Percentiles rank a stretch among this genome's conserved stretches.
phyloP scores from a whole-genome alignment of 768 basidiomycete species.

The Boletus bicolor region DNA sequence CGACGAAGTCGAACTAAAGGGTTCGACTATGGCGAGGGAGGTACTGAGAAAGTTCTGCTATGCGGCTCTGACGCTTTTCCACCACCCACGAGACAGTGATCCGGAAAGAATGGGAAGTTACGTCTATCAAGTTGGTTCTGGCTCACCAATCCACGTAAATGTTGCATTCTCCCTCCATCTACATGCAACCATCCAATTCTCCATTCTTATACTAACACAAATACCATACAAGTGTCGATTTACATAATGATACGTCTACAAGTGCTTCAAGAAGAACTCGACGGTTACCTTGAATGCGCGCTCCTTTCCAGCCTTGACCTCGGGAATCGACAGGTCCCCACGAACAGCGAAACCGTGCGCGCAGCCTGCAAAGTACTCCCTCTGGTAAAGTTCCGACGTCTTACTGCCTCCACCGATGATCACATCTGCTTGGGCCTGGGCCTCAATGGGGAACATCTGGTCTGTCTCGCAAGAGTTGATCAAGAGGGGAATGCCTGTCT shows the following conservation, averaged over 20 bases:
- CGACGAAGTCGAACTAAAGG: too few relatives aligned
- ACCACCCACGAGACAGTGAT: too few relatives aligned
- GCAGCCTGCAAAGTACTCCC: slow-evolving; percentile 35
- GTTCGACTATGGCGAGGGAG: too few relatives aligned
- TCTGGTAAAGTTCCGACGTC: slow-evolving; percentile 39
- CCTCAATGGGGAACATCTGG: slow-evolving; percentile 45
- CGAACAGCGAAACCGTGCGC: slow-evolving; percentile 56
- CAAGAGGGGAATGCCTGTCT: slow-evolving; percentile 53
- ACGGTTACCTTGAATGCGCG: too few relatives aligned
- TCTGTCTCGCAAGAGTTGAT: slow-evolving; percentile 65
- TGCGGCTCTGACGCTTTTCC: too few relatives aligned
- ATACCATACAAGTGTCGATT: neutral
- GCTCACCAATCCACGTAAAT: neutral
- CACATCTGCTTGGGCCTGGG: slow-evolving; percentile 44
- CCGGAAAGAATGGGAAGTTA: neutral
- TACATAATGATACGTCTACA: slow-evolving; percentile 11
- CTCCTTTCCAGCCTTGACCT: slow-evolving; percentile 59
- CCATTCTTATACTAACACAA: neutral
- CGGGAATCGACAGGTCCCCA: slow-evolving; percentile 45
- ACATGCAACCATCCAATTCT: neutral
- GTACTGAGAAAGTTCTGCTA: too few relatives aligned
- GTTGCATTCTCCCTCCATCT: neutral
- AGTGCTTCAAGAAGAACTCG: slow-evolving; percentile 1
- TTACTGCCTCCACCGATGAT: slow-evolving; percentile 47
- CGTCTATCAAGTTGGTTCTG: neutral